Conservation (phyloP, 164 flowering plant genomes). For the Vitis cinerea region DNA sequence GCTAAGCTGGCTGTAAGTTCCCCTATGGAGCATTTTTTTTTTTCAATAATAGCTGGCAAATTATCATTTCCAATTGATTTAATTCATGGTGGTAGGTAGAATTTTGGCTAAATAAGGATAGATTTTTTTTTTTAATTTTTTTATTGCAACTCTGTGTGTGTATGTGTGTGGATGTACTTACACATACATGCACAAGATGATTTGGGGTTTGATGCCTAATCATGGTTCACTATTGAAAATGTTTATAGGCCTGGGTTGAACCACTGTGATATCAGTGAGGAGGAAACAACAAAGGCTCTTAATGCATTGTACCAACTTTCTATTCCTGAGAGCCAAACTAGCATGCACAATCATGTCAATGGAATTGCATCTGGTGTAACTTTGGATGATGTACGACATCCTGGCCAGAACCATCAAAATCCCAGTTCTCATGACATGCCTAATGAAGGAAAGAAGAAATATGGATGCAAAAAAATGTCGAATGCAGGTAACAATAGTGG, state of each 20-base stretch:
- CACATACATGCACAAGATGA: too few relatives aligned
- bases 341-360: conserved; percentile 14
- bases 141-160: not conserved
- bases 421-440: conserved; percentile 11
- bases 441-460: conserved; percentile 28
- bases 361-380: conserved; percentile 10
- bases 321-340: conserved; percentile 25
- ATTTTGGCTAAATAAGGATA: not conserved
- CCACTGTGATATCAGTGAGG: conserved; percentile 50
- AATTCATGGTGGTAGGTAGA: not conserved
- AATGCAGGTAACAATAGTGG: conserved; percentile 11
- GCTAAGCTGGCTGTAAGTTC: conserved; percentile 67
- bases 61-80: not conserved
- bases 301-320: conserved; percentile 29
- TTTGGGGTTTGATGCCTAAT: not conserved
- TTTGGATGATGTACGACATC: conserved; percentile 14
- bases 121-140: not conserved
- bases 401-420: conserved; percentile 12
- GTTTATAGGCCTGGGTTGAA: conserved; percentile 55
- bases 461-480: conserved; percentile 18
- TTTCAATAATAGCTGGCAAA: not conserved
- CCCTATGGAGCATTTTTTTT: not conserved
- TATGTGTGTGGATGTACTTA: too few relatives aligned
- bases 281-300: conserved; percentile 48
- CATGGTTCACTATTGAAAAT: conserved; percentile 10